phyloP scores from a whole-genome alignment of 495 filamentous ascomycete genomes.

The Daldinia concentrica region DNA sequence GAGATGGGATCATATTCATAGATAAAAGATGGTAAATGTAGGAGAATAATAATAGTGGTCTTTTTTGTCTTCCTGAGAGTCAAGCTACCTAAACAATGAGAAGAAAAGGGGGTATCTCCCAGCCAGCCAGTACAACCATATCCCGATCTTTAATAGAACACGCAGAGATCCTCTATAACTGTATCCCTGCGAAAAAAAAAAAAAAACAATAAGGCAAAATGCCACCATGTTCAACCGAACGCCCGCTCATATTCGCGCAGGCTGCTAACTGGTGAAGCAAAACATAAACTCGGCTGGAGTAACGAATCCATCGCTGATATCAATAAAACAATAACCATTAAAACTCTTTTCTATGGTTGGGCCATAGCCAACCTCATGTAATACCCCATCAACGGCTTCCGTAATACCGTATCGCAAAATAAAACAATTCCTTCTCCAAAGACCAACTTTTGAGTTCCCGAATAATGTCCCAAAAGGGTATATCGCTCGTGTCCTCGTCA shows the following conservation, averaged over 20 bases:
- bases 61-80: constrained; percentile 41
- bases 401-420: constrained; percentile 25
- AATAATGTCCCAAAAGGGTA: constrained; percentile 42
- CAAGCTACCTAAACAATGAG: constrained; percentile 29
- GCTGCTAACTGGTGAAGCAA: constrained; percentile 32
- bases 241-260: constrained; percentile 34
- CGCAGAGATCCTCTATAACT: constrained; percentile 43
- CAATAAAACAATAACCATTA: constrained; percentile 43
- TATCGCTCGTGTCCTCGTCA: constrained; percentile 41
- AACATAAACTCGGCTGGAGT: constrained; percentile 28
- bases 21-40: not conserved
- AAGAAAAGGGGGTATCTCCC: constrained; percentile 48
- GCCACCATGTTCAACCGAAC: constrained; percentile 37
- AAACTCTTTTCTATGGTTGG: constrained; percentile 30
- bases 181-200: constrained; percentile 16
- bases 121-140: constrained; percentile 48
- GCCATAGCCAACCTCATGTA: constrained; percentile 33
- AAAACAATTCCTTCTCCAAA: constrained; percentile 27
- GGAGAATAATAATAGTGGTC: constrained; percentile 9
- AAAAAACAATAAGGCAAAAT: constrained; percentile 31
- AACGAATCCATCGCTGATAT: constrained; percentile 38
- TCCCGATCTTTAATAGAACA: constrained; percentile 34
- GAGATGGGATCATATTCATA: constrained; percentile 8
- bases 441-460: constrained; percentile 42
- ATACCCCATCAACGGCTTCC: constrained; percentile 24